Base-by-base conservation (phyloP, 2,329 filamentous ascomycete genomes). In the Aspergillus amoenus region DNA sequence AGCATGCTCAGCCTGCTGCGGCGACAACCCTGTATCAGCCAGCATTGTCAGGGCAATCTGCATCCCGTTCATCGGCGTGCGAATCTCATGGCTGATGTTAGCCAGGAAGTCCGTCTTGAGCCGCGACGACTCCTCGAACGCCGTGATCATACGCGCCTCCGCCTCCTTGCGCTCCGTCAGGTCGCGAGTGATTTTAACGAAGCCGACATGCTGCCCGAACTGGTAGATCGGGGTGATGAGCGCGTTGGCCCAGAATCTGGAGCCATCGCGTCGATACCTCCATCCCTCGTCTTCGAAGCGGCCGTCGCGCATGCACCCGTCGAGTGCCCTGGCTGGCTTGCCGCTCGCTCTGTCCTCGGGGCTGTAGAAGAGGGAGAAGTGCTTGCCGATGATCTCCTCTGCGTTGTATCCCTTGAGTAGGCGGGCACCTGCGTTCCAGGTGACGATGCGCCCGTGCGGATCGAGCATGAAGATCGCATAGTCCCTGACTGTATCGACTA, bases 31-130 rank as follows among this genome's bases (percentile, higher is more conserved):
- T 0, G 83, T 84, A 60, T 84, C 82, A 18, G 81, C 74, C 4
- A 88, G 76, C 60, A 87, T 78, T 13, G 81, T 78, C 57, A 83
- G 76, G n/a, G 84, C 84, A 15, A 83, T 79, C 21, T 85, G 74
- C 77, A 87, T 82, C 37, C 83, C 84, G 63, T 87, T 84, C 80
- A 88, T 86, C 0, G 85, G 85, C 0, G 84, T 88, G 42, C 84
- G 79, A 55, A 87, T 84, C 67, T 87, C 84, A 64, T 88, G 85
- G 48, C 79, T 82, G 81, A 87, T 87, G 65, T 87, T 85, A 51
- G 82, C 83, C 24, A 86, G 68, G 60, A 87, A 87, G 30, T 85
- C 82, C 4, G 79, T 83, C 68, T 87, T 87, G 57, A 87, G 70
- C 61, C 82, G 82, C n/a, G 82, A 81, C n/a, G 83, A 81, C 68